Conservation (phyloP, 139 green algal genomes). For the Edaphochlamys debaryana region DNA sequence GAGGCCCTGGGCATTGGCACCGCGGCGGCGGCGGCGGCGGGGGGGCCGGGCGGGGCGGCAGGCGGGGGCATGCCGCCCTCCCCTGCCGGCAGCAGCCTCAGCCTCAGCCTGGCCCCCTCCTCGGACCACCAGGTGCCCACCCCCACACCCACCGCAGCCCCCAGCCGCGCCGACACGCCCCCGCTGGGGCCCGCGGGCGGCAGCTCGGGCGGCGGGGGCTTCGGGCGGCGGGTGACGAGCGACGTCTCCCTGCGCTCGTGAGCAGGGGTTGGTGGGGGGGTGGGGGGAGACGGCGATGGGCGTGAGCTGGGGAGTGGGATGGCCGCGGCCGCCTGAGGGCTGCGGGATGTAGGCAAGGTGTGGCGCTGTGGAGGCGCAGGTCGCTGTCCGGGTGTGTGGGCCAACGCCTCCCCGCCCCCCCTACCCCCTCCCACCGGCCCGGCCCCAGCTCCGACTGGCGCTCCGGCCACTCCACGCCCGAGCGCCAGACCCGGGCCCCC, state of each 20-base stretch:
- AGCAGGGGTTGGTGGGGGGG: too few relatives aligned
- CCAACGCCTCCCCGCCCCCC: too few relatives aligned
- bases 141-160: slow-evolving; percentile 1
- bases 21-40: neutral
- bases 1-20: slow-evolving; percentile 41
- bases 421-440: too few relatives aligned
- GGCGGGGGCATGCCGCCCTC: neutral
- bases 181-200: neutral
- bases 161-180: slow-evolving; percentile 7
- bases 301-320: too few relatives aligned
- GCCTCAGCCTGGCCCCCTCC: slow-evolving; percentile 18
- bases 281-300: too few relatives aligned
- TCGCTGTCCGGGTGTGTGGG: too few relatives aligned
- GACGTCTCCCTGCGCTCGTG: too few relatives aligned
- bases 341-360: too few relatives aligned
- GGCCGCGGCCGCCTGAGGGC: too few relatives aligned
- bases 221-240: slow-evolving; percentile 16
- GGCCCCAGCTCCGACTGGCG: neutral
- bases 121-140: slow-evolving; percentile 2
- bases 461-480: slow-evolving; percentile 10
- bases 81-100: slow-evolving; percentile 20
- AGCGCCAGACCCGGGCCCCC: neutral
- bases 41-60: neutral
- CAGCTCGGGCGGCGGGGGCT: neutral
- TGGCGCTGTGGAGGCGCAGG: too few relatives aligned